Percentiles rank a stretch among this genome's conserved stretches.
These are phyloP conservation scores for Aspergillus haitiensis DNA, from an alignment of 495 filamentous ascomycete genomes.

Conservation along the genomic window DNA sequence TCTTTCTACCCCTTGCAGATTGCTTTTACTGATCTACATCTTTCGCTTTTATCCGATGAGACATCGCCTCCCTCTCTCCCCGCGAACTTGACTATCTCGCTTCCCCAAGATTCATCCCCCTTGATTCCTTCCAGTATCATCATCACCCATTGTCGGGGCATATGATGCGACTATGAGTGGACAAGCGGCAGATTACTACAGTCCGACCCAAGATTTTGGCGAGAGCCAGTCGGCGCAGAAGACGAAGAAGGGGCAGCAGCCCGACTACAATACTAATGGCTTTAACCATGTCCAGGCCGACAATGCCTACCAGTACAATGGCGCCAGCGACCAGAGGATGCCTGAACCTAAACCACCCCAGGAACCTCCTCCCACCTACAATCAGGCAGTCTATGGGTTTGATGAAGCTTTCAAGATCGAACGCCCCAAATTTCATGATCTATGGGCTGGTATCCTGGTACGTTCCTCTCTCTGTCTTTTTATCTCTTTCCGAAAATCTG, in stretches of 20 bases:
- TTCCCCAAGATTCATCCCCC: background rate
- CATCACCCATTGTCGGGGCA: slow-evolving; percentile 7
- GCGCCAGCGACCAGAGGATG: slow-evolving; percentile 23
- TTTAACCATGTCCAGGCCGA: slow-evolving; percentile 16
- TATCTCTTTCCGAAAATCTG: background rate
- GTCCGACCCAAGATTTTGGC: slow-evolving; percentile 30
- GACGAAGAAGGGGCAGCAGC: slow-evolving; percentile 16
- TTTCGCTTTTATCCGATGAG: background rate
- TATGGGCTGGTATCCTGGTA: slow-evolving; percentile 82
- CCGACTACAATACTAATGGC: slow-evolving; percentile 15
- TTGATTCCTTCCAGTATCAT: background rate
- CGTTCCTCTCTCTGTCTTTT: slow-evolving; percentile 19
- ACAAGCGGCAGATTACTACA: slow-evolving; percentile 46
- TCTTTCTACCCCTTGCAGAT: slow-evolving; percentile 5
- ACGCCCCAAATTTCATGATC: slow-evolving; percentile 81
- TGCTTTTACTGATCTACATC: background rate
- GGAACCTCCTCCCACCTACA: slow-evolving; percentile 35
- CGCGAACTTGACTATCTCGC: background rate
- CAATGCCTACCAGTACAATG: slow-evolving; percentile 19
- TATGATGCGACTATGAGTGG: slow-evolving; percentile 41
- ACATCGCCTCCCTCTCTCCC: background rate
- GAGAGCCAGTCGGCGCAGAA: slow-evolving; percentile 25
- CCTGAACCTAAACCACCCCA: slow-evolving; percentile 36
- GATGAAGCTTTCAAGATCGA: slow-evolving; percentile 78
- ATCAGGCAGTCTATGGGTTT: slow-evolving; percentile 48